Evolutionary conservation across 345 rosid species (phyloP).

Genomic region (Fremontodendron californicum): DNA sequence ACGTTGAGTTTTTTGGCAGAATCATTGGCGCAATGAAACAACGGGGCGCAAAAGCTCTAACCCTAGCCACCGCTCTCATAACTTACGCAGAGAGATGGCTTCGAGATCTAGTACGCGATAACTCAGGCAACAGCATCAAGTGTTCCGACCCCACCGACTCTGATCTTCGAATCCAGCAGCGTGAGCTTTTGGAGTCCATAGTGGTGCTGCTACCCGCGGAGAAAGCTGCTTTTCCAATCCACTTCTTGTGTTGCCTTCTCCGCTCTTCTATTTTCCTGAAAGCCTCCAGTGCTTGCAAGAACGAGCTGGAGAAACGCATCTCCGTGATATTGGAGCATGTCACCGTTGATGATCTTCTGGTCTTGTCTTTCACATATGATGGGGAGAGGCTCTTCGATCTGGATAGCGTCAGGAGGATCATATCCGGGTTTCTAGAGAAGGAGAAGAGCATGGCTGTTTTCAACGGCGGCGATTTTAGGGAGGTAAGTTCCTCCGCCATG

Average conservation of each 20-base stretch:
- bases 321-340: conserved; percentile 73
- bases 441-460: conserved; percentile 81
- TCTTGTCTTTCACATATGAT: conserved; percentile 74
- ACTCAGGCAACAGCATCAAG: conserved; percentile 53
- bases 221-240: conserved; percentile 63
- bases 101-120: conserved; percentile 80
- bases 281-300: conserved; percentile 51
- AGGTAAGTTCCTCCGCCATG: conserved; percentile 39
- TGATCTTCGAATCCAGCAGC: conserved; percentile 41
- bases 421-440: conserved; percentile 68
- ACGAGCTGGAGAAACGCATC: conserved; percentile 79
- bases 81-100: conserved; percentile 82
- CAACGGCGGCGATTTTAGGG: conserved; percentile 61
- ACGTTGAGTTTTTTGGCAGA: conserved; percentile 45
- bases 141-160: conserved; percentile 31
- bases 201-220: conserved; percentile 69
- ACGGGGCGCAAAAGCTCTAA: conserved; percentile 60
- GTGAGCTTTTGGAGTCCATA: conserved; percentile 60
- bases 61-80: conserved; percentile 55
- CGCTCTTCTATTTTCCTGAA: conserved; percentile 72
- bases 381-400: conserved; percentile 77
- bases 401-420: conserved; percentile 75
- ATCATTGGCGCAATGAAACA: conserved; percentile 57
- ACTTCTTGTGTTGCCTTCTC: conserved; percentile 87
- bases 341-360: conserved; percentile 68